Evolutionary conservation across 2,329 filamentous ascomycete species (phyloP), one percentile per base, ranked within the genome.

Genomic region (Sarocladiaceae sp.): DNA sequence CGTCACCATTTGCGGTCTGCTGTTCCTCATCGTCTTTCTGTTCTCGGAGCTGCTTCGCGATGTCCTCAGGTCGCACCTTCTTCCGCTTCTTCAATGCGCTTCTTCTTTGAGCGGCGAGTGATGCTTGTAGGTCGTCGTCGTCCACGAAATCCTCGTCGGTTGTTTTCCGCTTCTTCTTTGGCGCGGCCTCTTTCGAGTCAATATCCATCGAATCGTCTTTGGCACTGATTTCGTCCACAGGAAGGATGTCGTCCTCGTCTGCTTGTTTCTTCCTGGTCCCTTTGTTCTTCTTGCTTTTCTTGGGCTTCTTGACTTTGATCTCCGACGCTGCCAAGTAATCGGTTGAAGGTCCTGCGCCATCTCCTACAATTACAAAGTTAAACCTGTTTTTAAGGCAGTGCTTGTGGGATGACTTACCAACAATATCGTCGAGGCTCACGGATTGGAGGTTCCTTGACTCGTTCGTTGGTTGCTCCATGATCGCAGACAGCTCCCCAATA

Each of bases 221-320:
- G 27, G 32, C 34, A 9, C 39, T 31, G 6, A 26, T 16, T 16
- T 54, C 57, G 13, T 68, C 66, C 3, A 62, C 50, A 2, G 72
- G 69, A 47, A 81, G 72, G 4, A 82, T 66, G 41, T 79, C 78
- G 45, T 83, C 79, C 23, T 82, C 78, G 33, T 82, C 78, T n/a
- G 73, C 66, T 2, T 74, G 74, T 53, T 83, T 85, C 58, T 85
- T 80, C 42, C 86, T 75, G 2, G 84, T 87, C 19, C 78, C 74
- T 62, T 89, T 91, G 24, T 80, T 76, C 66, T 91, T 93, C 69
- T 91, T 94, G 64, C 82, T 91, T 68, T 95, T 96, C 66, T 95
- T 96, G 1, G 88, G 83, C 62, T 95, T 98, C 67, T 89, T 94
- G 50, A 97, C 77, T 64, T 96, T 98, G 57, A 96, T 78, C 54